Conservation (phyloP, 2,329 filamentous ascomycete species). For the Beauveria sp. region DNA sequence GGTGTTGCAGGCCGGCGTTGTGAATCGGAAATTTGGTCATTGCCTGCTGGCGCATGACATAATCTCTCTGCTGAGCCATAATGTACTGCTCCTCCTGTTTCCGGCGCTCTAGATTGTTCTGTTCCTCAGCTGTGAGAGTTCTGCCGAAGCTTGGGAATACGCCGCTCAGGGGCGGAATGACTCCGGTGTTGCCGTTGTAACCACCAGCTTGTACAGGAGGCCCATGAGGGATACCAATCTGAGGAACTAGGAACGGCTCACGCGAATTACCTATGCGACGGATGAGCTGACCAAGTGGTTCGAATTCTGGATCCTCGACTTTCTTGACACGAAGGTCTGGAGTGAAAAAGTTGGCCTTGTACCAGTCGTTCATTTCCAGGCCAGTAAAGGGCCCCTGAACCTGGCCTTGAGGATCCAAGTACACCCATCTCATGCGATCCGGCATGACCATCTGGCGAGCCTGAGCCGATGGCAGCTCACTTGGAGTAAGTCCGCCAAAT, state of each 20-base stretch:
- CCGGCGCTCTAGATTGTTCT: constrained; percentile 90
- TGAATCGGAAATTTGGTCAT: constrained; percentile 65
- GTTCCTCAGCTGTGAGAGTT: constrained; percentile 92
- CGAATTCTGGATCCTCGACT: constrained; percentile 86
- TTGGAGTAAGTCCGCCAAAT: constrained; percentile 27
- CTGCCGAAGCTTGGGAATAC: constrained; percentile 93
- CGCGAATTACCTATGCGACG: constrained; percentile 93
- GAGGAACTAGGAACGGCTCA: constrained; percentile 93
- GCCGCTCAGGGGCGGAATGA: constrained; percentile 82
- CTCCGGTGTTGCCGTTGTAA: constrained; percentile 49
- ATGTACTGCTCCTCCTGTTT: constrained; percentile 98
- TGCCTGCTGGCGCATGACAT: constrained; percentile 76
- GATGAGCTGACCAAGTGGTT: constrained; percentile 90
- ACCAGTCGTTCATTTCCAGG: constrained; percentile 99
- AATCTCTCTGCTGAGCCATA: constrained; percentile 93
- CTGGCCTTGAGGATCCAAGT: constrained; percentile 86
- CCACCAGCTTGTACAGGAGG: constrained; percentile 49
- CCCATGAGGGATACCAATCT: constrained; percentile 91
- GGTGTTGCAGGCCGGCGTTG: constrained; percentile 63
- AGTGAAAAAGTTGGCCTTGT: constrained; percentile 96
- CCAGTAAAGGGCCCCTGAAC: constrained; percentile 94
- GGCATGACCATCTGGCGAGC: constrained; percentile 97
- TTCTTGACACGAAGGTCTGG: constrained; percentile 92
- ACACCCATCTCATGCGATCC: constrained; percentile 97
- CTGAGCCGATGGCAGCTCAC: constrained; percentile 54